Base-by-base conservation (phyloP, 2,329 filamentous ascomycete genomes). In the Neonectria ditissima region DNA sequence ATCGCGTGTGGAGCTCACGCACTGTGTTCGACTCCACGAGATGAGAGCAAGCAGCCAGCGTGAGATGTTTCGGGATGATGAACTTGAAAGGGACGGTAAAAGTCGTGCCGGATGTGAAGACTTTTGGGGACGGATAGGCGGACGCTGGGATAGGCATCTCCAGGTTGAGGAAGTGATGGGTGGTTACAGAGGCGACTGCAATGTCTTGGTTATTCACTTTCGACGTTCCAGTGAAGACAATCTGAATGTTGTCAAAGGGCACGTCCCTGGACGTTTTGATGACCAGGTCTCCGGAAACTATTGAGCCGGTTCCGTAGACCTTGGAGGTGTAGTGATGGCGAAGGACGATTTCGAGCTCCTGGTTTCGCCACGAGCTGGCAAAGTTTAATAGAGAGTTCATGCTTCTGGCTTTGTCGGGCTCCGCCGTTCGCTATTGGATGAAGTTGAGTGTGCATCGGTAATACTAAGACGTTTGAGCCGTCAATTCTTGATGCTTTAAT, bases 81-180 rank as follows among this genome's bases (percentile, higher is more conserved):
- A 73, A 73, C 16, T 68, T 52, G n/a, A 73, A 73, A 0, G 70
- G 70, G 6, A 73, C 62, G 0, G 48, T 68, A 30, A 70, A 73
- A 22, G 67, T 65, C 11, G 59, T 60, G 14, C 65, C 60, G 0
- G 67, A 62, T 16, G 62, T 63, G 8, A 73, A 65, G 6, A 73
- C 34, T 0, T 28, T 45, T 4, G 64, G 60, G 5, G 43, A 32
- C 1, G 69, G 70, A 44, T 69, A 70, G 18, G 65, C 51, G 10
- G 56, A 60, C 11, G 63, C 54, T 16, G 69, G 57, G 20, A 70
- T 56, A 5, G 65, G 64, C 70, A 73, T 73, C 34, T 73, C 63
- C 1, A 67, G 44, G 9, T 67, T 62, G 16, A 73, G 70, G 53
- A 73, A 73, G 24, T 61, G 57, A 41, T 73, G 70, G 0, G 63